Percentiles rank a stretch among this genome's conserved stretches.
Evolutionary conservation across 164 flowering plant genomes (phyloP).

Genomic region (Malania oleifera): DNA sequence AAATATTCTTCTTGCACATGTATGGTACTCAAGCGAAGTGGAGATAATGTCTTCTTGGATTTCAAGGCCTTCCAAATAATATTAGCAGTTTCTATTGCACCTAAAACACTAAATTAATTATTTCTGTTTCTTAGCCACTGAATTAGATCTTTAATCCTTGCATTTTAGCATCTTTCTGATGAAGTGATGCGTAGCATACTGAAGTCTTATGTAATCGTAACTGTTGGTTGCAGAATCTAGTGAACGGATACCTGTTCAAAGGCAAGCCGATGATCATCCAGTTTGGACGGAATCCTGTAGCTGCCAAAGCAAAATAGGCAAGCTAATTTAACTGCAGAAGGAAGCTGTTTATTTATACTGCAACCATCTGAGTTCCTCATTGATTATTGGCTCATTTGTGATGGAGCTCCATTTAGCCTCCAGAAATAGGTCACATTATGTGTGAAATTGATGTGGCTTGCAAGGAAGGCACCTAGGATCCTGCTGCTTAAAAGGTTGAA

Average conservation of each 20-base stretch:
- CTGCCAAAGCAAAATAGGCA: constrained; percentile 41
- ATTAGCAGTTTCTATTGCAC: constrained; percentile 2
- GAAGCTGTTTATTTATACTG: too few species aligned
- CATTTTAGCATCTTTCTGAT: neutral
- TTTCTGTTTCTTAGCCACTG: neutral
- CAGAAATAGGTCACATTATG: too few species aligned
- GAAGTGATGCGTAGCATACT: neutral
- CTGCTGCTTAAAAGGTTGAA: too few species aligned
- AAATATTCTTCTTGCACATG: too few species aligned
- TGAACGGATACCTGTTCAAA: constrained; percentile 80
- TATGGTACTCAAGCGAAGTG: too few species aligned
- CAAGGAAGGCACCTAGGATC: too few species aligned
- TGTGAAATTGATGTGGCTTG: too few species aligned
- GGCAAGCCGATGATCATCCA: constrained; percentile 94
- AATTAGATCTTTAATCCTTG: neutral
- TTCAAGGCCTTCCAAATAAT: neutral
- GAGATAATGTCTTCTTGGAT: neutral
- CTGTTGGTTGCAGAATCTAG: constrained; percentile 61
- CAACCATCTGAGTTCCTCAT: too few species aligned
- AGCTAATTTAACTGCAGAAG: too few species aligned
- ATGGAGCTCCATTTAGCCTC: too few species aligned
- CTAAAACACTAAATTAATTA: too few species aligned
- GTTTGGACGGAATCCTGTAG: constrained; percentile 71
- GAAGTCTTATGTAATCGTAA: neutral
- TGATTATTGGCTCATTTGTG: too few species aligned